Conservation (phyloP, 2,329 filamentous ascomycete genomes). For the Conoideocrella luteorostrata region DNA sequence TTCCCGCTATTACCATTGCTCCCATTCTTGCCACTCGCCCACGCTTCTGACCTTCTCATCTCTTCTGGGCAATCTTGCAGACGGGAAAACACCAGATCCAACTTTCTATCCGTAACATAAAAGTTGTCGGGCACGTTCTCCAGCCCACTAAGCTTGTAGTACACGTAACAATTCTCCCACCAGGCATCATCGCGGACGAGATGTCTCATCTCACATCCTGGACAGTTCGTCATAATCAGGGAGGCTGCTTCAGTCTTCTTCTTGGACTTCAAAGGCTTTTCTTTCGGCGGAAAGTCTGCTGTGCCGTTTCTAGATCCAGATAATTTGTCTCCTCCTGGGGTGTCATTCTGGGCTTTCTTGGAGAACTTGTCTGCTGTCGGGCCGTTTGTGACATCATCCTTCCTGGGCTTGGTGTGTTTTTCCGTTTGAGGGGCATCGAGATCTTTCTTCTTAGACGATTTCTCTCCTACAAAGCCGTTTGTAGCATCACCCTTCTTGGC, state of each 20-base stretch:
- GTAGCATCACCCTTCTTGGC: no score
- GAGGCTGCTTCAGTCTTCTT: neutral
- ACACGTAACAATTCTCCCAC: slow-evolving; percentile 13
- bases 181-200: slow-evolving; percentile 10
- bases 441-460: neutral
- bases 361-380: neutral
- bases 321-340: no score
- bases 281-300: neutral
- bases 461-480: no score
- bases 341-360: no score
- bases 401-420: no score
- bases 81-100: slow-evolving; percentile 4
- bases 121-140: slow-evolving; percentile 6
- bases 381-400: neutral
- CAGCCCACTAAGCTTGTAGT: slow-evolving; percentile 5
- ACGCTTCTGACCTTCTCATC: slow-evolving; percentile 1
- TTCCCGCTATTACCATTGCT: neutral
- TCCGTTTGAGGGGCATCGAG: neutral
- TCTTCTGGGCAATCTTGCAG: slow-evolving; percentile 6
- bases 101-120: neutral
- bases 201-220: slow-evolving; percentile 9
- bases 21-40: neutral
- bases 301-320: no score
- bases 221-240: slow-evolving; percentile 3
- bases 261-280: neutral